These are phyloP conservation scores for Agaricus subrufescens DNA, from an alignment of 768 basidiomycete genomes.

Conservation along the genomic window DNA sequence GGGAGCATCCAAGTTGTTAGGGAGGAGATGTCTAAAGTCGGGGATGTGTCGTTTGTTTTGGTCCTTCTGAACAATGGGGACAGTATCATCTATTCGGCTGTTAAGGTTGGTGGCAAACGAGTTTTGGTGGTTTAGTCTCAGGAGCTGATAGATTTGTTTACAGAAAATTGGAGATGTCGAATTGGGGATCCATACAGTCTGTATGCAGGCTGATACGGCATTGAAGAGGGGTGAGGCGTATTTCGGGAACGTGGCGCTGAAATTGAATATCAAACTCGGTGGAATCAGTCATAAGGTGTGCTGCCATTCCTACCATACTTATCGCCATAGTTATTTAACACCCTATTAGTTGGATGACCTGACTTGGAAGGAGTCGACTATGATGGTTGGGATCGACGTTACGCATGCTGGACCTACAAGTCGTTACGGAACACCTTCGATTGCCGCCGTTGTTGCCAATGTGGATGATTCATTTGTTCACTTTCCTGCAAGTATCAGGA, in stretches of 20 bases:
- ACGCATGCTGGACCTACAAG: conserved; percentile 74
- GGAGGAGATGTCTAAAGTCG: conserved; percentile 27
- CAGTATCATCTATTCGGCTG: conserved; percentile 74
- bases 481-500: conserved; percentile 68
- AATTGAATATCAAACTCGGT: conserved; percentile 80
- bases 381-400: conserved; percentile 84
- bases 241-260: conserved; percentile 76
- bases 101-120: conserved; percentile 42
- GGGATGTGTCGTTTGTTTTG: conserved; percentile 60
- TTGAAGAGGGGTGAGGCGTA: conserved; percentile 72
- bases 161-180: conserved; percentile 66
- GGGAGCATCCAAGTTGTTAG: conserved; percentile 36
- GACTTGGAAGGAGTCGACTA: conserved; percentile 67
- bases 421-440: conserved; percentile 68
- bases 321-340: neutral
- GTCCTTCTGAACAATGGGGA: conserved; percentile 66
- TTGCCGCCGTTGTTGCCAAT: conserved; percentile 80
- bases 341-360: conserved; percentile 44
- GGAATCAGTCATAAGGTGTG: conserved; percentile 66
- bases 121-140: too few species aligned
- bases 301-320: neutral
- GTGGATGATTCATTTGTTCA: conserved; percentile 66
- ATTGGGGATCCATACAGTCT: conserved; percentile 70
- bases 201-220: conserved; percentile 64
- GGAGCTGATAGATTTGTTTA: neutral